Conservation (phyloP, 495 filamentous ascomycete genomes). For the Neurospora africana region DNA sequence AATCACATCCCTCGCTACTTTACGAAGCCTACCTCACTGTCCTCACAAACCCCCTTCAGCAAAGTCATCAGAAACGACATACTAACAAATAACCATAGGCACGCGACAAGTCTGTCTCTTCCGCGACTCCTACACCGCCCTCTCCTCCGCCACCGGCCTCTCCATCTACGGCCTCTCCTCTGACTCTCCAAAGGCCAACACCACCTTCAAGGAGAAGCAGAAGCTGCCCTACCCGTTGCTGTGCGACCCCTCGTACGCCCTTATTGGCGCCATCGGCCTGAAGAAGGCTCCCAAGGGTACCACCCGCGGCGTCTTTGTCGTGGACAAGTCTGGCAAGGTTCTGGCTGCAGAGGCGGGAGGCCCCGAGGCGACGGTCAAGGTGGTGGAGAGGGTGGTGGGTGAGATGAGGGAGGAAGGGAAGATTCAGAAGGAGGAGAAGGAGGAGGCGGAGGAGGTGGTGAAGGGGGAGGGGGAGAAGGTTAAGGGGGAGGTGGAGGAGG, state of each 20-base stretch:
- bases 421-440: constrained; percentile 2
- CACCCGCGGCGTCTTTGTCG: constrained; percentile 71
- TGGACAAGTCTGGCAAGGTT: constrained; percentile 66
- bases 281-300: constrained; percentile 72
- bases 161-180: constrained; percentile 80
- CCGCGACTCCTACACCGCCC: constrained; percentile 64
- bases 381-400: constrained; percentile 42
- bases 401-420: constrained; percentile 17
- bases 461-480: neutral
- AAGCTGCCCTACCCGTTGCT: constrained; percentile 80
- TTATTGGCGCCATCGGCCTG: constrained; percentile 66
- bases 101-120: constrained; percentile 90
- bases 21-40: no score
- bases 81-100: constrained; percentile 41
- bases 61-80: neutral
- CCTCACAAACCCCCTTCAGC: no score
- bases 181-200: constrained; percentile 82
- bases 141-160: constrained; percentile 75
- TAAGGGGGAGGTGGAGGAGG: constrained; percentile 4
- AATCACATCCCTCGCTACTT: no score
- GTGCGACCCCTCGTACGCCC: constrained; percentile 61
- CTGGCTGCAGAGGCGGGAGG: constrained; percentile 49
- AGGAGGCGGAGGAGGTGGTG: neutral
- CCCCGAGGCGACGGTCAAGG: constrained; percentile 48
- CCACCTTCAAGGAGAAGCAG: constrained; percentile 80